A percentile compares a stretch with the other conserved stretches of the same genome.
These are phyloP conservation scores for Chionographis japonica DNA, from an alignment of 106 monocot genomes.

Conservation along the genomic window DNA sequence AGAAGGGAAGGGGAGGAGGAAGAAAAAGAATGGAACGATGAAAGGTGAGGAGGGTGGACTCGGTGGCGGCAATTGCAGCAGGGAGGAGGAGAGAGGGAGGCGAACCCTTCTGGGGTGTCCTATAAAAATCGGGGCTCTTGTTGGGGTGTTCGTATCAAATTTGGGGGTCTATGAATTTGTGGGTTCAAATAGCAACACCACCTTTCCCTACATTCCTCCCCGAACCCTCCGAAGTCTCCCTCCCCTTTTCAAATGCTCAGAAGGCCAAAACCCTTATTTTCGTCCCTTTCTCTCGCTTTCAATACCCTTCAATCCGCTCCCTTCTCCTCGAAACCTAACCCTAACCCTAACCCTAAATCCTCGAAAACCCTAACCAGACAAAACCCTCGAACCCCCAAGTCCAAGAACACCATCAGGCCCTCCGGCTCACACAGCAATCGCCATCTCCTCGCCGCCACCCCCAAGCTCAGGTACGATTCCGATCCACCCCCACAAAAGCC, in stretches of 20 bases:
- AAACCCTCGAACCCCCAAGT: background rate
- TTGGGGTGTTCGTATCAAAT: no score
- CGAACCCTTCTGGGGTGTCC: no score
- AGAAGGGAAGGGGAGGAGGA: no score
- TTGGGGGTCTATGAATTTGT: no score
- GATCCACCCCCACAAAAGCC: background rate
- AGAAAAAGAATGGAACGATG: no score
- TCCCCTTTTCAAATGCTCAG: background rate
- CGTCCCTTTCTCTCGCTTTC: background rate
- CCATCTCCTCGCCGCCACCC: background rate
- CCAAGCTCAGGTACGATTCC: background rate
- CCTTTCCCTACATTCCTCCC: no score
- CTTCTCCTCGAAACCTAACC: conserved; percentile 4
- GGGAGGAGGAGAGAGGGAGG: no score
- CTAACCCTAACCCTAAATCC: conserved; percentile 3
- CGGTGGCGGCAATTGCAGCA: no score
- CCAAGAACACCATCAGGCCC: background rate
- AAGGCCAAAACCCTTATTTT: background rate
- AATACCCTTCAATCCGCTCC: background rate
- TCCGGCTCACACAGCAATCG: no score
- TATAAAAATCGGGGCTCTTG: no score
- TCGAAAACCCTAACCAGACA: background rate
- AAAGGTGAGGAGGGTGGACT: no score
- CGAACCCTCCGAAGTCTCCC: background rate
- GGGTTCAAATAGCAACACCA: no score